Base-by-base conservation (phyloP, 129 eudicot species). In the Flaveria bidentis region DNA sequence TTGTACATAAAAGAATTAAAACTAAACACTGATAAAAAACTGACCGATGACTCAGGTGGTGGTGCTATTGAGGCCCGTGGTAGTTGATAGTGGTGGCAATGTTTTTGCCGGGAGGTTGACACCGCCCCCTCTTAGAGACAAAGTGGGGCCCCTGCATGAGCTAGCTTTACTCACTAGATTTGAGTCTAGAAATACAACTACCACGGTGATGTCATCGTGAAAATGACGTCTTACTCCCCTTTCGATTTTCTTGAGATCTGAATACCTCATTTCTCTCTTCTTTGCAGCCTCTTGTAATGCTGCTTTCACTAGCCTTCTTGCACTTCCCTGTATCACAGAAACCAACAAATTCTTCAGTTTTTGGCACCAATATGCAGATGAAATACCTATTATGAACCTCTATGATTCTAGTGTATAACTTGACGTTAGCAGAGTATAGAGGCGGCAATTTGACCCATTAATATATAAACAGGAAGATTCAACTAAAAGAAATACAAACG, bases 171-270 rank as follows among this genome's bases (percentile, higher is more conserved):
- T 88, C 81, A 85, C 87, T 45, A 90, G 89, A 75, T 90, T 86
- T 6, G 91, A 82, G 79, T 93, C 98, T 15, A 93, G 88, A 83
- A 93, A 90, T n/a, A 93, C 77, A 26, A 93, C 91, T 57, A 93
- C 61, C 9, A 90, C 98, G 0, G 93, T 87, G 68, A 92, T 92
- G 80, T 92, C 98, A 57, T 92, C 98, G 44, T 92, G 98, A 83
- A 92, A 92, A 86, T 92, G 98, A 44, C 98, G 87, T 23, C 98
- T 88, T 18, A 92, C 90, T 36, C 98, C 98, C 25, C 98, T 90
- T 45, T 86, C 97, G 5, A 93, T 88, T 73, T 87, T 88, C 82
- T 93, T 93, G 77, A 93, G 55, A 83, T 93, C 98, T 1, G 97
- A 93, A 69, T 90, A 90, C 62, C 95, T 77, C 95, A 93, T 88